Conservation (phyloP, 495 filamentous ascomycete genomes). For the Aspergillus biplanus region DNA sequence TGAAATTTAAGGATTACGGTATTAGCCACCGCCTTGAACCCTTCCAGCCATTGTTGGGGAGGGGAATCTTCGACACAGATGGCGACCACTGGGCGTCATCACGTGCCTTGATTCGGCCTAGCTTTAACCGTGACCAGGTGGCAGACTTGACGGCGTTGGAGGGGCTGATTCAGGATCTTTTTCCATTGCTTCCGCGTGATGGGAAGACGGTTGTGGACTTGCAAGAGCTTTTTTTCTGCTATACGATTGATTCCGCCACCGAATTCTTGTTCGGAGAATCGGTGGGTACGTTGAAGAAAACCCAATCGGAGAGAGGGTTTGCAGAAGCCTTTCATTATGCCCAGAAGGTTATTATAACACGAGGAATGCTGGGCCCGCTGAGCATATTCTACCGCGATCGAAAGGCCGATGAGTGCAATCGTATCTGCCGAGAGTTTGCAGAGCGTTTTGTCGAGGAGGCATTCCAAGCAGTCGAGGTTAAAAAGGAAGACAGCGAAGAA, state of each 20-base stretch:
- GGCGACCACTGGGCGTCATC: conserved; percentile 60
- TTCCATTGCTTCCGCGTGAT: conserved; percentile 37
- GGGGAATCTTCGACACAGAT: conserved; percentile 66
- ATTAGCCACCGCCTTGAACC: conserved; percentile 35
- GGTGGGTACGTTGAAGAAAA: conserved; percentile 19
- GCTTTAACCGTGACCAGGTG: conserved; percentile 39
- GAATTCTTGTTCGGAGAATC: conserved; percentile 61
- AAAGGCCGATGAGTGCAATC: not conserved
- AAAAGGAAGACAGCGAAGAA: not conserved
- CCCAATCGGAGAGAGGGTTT: conserved; percentile 13
- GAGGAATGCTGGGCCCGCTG: conserved; percentile 11
- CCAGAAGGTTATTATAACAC: conserved; percentile 35
- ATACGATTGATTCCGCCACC: conserved; percentile 62
- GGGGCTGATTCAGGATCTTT: conserved; percentile 50
- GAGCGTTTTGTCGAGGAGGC: conserved; percentile 12
- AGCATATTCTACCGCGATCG: not conserved
- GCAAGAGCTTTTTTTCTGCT: conserved; percentile 52
- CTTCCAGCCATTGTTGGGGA: conserved; percentile 48
- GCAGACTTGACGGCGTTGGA: conserved; percentile 44
- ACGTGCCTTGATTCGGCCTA: conserved; percentile 48
- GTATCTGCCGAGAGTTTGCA: conserved; percentile 1
- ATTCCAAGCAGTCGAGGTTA: not conserved
- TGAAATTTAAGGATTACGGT: conserved; percentile 67
- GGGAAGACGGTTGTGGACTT: conserved; percentile 51
- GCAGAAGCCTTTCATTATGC: conserved; percentile 46